Base-by-base conservation (phyloP, 441 rosid genomes). In the Syzygium syzygioides region DNA sequence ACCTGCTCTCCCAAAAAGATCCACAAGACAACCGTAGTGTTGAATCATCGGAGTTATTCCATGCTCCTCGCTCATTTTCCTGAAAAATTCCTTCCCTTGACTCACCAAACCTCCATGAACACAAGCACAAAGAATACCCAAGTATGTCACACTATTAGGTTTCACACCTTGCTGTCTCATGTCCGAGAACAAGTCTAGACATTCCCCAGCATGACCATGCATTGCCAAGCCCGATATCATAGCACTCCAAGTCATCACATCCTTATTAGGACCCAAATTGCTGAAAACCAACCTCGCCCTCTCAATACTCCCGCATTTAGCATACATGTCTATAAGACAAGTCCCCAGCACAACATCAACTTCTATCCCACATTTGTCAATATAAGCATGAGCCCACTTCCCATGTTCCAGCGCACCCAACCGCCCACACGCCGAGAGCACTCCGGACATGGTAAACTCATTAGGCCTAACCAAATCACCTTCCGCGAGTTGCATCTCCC, bases 361-460 rank as follows among this genome's bases (percentile, higher is more conserved):
- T 55, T 79, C 68, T 32, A 87, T 87, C 88, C 66, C 85, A 30
- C 88, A 76, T 76, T 11, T 87, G 85, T 87, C 88, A 14, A 71
- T 76, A 54, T 76, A 87, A 53, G 84, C 64, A 23, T 87, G 88
- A 87, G 62, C 88, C 88, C 88, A 87, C 54, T 87, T 55, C 57
- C 88, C 88, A 37, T 87, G 88, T n/a, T 87, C 88, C 32, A 87
- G 59, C 5, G 88, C 88, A 34, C 88, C 88, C 85, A 87, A 71
- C 88, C 52, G 84, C 54, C 85, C 88, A 68, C 88, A 87, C 0
- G 88, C 88, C 9, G 85, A n/a, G 8, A 87, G 85, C 30, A 87
- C 88, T 5, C 85, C 88, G 0, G 88, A 71, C 85, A 87, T 66
- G 14, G 88, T 87, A 54, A 87, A 87, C 68, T 76, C 88, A 55